phyloP scores from a whole-genome alignment of 2,329 filamentous ascomycete species.

The Penicillium sp. region DNA sequence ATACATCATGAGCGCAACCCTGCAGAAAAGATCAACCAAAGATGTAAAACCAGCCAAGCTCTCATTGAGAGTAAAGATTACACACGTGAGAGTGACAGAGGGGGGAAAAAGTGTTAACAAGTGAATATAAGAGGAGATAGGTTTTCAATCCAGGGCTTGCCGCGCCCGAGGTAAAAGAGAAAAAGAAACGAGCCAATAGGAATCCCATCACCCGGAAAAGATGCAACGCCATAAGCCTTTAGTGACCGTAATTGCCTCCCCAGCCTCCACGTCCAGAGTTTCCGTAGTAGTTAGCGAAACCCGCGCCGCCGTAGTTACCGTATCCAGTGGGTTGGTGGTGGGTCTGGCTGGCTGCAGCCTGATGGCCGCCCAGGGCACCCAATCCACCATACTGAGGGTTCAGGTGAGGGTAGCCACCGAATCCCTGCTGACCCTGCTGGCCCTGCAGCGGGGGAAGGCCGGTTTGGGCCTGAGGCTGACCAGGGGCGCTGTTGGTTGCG shows the following conservation, averaged over 20 bases:
- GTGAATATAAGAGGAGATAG: too few species aligned
- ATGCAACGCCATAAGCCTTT: too few species aligned
- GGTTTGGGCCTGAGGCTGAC: slow-evolving; percentile 44
- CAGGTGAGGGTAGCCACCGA: slow-evolving; percentile 49
- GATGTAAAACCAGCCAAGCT: too few species aligned
- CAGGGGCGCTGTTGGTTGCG: slow-evolving; percentile 51
- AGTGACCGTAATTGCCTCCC: slow-evolving; percentile 43
- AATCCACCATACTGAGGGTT: slow-evolving; percentile 47
- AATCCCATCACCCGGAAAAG: too few species aligned
- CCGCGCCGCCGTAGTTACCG: slow-evolving; percentile 34
- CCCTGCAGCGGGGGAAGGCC: slow-evolving; percentile 48
- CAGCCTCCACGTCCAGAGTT: slow-evolving; percentile 39
- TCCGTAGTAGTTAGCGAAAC: slow-evolving; percentile 39
- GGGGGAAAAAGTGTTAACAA: too few species aligned
- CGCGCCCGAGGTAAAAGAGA: too few species aligned
- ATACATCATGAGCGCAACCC: too few species aligned
- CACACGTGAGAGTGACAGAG: too few species aligned
- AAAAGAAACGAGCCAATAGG: too few species aligned
- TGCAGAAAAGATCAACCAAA: too few species aligned
- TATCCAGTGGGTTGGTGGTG: slow-evolving; percentile 37
- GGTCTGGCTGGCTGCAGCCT: slow-evolving; percentile 33
- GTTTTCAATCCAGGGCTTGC: too few species aligned
- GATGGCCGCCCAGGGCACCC: slow-evolving; percentile 37
- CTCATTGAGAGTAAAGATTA: too few species aligned
- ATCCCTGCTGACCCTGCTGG: slow-evolving; percentile 47